Conservation (phyloP, 768 basidiomycete genomes). For the Amanita exitialis region DNA sequence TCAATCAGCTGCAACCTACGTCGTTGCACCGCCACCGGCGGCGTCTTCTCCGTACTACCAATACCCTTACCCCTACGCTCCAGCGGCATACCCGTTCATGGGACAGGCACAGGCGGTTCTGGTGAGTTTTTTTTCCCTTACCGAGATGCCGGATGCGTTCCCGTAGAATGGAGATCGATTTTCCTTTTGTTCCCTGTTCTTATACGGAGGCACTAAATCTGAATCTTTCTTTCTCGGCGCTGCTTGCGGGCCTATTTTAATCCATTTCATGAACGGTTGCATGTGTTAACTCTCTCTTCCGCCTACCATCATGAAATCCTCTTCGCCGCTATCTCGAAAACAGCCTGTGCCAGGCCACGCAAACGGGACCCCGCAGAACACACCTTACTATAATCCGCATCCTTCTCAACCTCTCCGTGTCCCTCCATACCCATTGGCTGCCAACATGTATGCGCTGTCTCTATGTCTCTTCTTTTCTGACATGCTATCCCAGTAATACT, state of each 20-base stretch:
- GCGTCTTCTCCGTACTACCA: neutral
- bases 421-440: neutral
- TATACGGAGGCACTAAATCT: neutral
- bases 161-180: neutral
- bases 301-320: neutral
- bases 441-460: neutral
- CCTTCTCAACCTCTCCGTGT: slow-evolving; percentile 5
- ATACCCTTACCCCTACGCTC: slow-evolving; percentile 1
- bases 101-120: neutral
- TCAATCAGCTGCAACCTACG: slow-evolving; percentile 4
- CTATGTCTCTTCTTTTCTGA: neutral
- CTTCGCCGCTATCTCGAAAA: neutral
- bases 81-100: neutral
- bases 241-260: neutral
- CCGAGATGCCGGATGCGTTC: neutral
- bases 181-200: neutral
- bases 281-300: neutral
- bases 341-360: neutral
- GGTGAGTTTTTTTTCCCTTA: slow-evolving; percentile 1
- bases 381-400: slow-evolving; percentile 4
- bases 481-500: neutral
- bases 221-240: neutral
- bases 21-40: slow-evolving; percentile 4
- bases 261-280: neutral
- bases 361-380: slow-evolving; percentile 1